Percentiles rank a stretch among this genome's conserved stretches.
phyloP scores from a whole-genome alignment of 306 rosid species.

The Leucaena leucocephala region DNA sequence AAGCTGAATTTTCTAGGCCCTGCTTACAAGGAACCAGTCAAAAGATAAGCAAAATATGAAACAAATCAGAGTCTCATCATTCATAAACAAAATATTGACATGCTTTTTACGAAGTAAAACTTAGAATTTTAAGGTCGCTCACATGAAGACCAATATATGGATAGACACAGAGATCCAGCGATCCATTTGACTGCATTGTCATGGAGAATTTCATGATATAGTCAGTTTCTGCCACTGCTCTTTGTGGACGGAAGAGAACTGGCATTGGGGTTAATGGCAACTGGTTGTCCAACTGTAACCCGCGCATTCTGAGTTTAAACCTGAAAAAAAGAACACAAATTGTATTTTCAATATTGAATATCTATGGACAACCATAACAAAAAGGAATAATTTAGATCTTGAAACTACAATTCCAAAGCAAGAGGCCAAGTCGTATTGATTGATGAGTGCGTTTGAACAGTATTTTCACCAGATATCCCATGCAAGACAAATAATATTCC shows the following conservation, averaged over 20 bases:
- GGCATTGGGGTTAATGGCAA: slow-evolving; percentile 95
- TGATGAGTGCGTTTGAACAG: slow-evolving; percentile 14
- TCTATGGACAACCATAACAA: slow-evolving; percentile 16
- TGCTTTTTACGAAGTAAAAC: slow-evolving; percentile 12
- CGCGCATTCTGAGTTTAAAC: slow-evolving; percentile 83
- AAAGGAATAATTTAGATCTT: slow-evolving; percentile 26
- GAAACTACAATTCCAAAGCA: background rate
- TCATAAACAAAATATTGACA: slow-evolving; percentile 17
- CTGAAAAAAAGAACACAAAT: slow-evolving; percentile 40
- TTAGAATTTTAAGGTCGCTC: slow-evolving; percentile 43
- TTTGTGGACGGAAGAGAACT: slow-evolving; percentile 95
- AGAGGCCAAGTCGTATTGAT: slow-evolving; percentile 27
- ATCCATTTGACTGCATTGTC: slow-evolving; percentile 89
- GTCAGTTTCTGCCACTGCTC: slow-evolving; percentile 70
- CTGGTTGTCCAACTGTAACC: slow-evolving; percentile 93
- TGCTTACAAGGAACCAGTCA: slow-evolving; percentile 43
- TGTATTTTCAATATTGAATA: slow-evolving; percentile 36
- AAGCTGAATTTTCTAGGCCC: slow-evolving; percentile 89
- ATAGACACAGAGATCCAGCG: slow-evolving; percentile 83
- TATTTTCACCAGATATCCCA: slow-evolving; percentile 17
- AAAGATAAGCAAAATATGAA: slow-evolving; percentile 23
- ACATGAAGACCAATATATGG: slow-evolving; percentile 93
- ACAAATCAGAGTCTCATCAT: slow-evolving; percentile 19
- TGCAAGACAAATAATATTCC: slow-evolving; percentile 21
- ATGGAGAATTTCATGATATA: slow-evolving; percentile 84